Evolutionary conservation across 805 yeast genomes (phyloP).

Genomic region (Myxozyma monticola): DNA sequence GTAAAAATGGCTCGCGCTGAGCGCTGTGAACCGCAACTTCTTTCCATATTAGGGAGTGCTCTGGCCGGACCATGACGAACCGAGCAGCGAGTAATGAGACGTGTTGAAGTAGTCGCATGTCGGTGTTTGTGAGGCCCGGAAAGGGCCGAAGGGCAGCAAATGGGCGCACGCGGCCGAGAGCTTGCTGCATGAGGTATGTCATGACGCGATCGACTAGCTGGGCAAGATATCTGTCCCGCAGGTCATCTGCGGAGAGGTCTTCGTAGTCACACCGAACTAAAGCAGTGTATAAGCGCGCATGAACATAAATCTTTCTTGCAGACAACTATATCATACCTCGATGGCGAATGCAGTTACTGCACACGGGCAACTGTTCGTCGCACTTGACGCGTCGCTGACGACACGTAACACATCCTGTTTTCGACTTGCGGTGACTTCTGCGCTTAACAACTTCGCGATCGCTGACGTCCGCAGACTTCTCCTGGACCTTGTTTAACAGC

Average conservation of each 20-base stretch:
- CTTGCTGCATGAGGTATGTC: background rate
- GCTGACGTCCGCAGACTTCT: too few species aligned
- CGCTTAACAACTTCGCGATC: conserved; percentile 12
- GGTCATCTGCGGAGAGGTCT: conserved; percentile 11
- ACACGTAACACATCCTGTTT: conserved; percentile 57
- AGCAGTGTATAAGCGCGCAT: background rate
- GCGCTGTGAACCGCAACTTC: conserved; percentile 22
- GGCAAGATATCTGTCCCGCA: conserved; percentile 20
- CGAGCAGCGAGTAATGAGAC: conserved; percentile 12
- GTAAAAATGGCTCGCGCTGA: conserved; percentile 21
- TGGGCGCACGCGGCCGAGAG: conserved; percentile 12
- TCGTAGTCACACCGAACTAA: conserved; percentile 22
- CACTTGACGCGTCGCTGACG: conserved; percentile 66
- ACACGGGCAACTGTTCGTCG: conserved; percentile 61
- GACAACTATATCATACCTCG: conserved; percentile 7
- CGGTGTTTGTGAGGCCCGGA: conserved; percentile 16
- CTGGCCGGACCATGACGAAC: conserved; percentile 19
- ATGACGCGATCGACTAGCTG: conserved; percentile 14
- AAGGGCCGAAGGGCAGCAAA: conserved; percentile 15
- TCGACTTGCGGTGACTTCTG: conserved; percentile 26
- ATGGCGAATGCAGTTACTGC: conserved; percentile 44
- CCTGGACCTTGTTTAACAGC: too few species aligned
- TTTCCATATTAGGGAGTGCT: conserved; percentile 18
- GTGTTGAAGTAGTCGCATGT: conserved; percentile 17
- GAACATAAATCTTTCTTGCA: background rate